Conservation (phyloP, 2,329 filamentous ascomycete genomes). For the Fusarium paranaense region DNA sequence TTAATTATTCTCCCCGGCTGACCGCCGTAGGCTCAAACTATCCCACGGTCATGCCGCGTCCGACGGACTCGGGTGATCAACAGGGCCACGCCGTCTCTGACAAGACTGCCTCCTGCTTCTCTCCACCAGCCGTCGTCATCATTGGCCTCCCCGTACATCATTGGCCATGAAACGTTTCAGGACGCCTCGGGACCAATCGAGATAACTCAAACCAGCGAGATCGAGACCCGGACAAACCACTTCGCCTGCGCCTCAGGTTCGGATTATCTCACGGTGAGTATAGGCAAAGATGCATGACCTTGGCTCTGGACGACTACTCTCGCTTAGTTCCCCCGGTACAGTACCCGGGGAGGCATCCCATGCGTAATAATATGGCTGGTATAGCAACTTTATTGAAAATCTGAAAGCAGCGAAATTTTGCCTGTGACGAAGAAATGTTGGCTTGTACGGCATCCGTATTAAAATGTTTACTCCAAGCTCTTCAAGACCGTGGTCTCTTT, state of each 20-base stretch:
- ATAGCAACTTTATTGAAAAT: conserved; percentile 1
- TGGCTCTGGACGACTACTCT: background rate
- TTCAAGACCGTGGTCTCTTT: conserved; percentile 7
- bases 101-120: background rate
- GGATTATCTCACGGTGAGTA: background rate
- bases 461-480: conserved; percentile 32
- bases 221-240: background rate
- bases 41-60: background rate
- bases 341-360: background rate
- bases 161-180: conserved; percentile 34
- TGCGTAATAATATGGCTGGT: background rate
- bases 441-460: conserved; percentile 33
- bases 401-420: conserved; percentile 16
- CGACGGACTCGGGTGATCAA: background rate
- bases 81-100: background rate
- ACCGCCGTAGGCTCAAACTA: background rate
- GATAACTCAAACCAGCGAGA: background rate
- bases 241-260: conserved; percentile 10
- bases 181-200: background rate
- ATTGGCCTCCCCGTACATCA: conserved; percentile 8
- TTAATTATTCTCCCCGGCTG: background rate
- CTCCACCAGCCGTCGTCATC: background rate
- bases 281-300: background rate
- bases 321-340: background rate
- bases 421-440: conserved; percentile 11